Base-by-base conservation (phyloP, 2,329 filamentous ascomycete species). In the Stachybotrys echinatus region DNA sequence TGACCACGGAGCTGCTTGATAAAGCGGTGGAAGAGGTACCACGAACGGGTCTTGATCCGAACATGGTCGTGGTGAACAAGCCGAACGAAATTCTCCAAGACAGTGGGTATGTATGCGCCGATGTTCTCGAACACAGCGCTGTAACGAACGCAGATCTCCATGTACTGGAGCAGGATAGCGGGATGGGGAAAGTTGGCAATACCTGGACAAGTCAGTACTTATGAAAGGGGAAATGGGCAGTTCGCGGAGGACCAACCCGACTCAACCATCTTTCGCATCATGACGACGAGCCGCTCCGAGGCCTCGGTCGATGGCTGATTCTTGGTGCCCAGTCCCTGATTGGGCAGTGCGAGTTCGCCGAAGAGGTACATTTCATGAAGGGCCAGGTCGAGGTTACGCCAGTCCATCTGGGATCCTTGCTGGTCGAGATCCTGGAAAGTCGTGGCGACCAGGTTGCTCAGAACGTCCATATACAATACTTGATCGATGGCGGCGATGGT, bases 121-220 rank as follows among this genome's bases (percentile, higher is more conserved):
- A 96, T 88, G 50, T 84, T 83, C 63, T 97, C 92, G 65, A 99
- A 97, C 67, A 96, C 95, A 23, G 85, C 82, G 65, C 87, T 89
- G 70, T 99, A 99, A 47, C 94, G 86, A 49, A 96, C 92, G 66
- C 92, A 96, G 34, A 96, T 95, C 67, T 99, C 94, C 92, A 99
- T 96, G 64, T 95, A 99, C 70, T 96, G 91, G 20, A 99, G 77
- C 55, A 96, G 83, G 47, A 96, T 92, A 17, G 92, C 90, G 2
- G 94, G 92, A 65, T 97, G 94, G 17, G 86, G 84, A 67, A 92
- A 95, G 42, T 80, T 87, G 52, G 89, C 86, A 57, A 96, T 87
- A 58, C 89, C 90, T 92, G 57, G n/a, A 12, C 20, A 3, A 8
- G 37, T 42, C 49, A 34, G 14, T 34, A 10, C 10, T 8, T 34